Base-by-base conservation (phyloP, 148 eudicot genomes). In the Rhododendron simsii region DNA sequence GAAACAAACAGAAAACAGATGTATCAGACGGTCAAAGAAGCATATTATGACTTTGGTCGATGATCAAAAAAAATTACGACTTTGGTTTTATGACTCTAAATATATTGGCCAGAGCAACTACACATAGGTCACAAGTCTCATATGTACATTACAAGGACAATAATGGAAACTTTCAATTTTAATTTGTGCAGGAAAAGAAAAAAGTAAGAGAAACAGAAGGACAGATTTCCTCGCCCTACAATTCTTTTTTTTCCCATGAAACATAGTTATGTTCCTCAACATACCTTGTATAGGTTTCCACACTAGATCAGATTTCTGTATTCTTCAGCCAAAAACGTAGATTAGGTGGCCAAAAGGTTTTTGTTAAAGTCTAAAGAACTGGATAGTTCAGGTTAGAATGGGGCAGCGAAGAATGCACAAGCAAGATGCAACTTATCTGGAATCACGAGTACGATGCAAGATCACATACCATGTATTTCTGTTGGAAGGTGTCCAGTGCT, bases 401-500 rank as follows among this genome's bases (percentile, higher is more conserved):
- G 75, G 75, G 23, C 35, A 7, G 69, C 69, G 65, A 53, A 81
- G 35, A 45, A 81, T 9, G 41, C 37, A 41, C 51, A 13, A 35
- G 3, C 20, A 26, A 11, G 28, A 44, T 45, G 14, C 16, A 35
- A 28, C 33, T 67, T 50, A 73, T 14, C 45, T 12, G 26, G 41
- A 28, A 71, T 13, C 76, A 71, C 12, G 10, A 80, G 41, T 21
- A 41, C 9, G 18, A 87, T 50, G 44, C 80, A 81, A 82, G 14
- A 83, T 55, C 57, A 30, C 89, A 78, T 89, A 97, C 99, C 99
- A 89, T 91, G 85, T 90, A 95, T 90, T 93, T 87, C 88, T 93
- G 95, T 89, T 91, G 90, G 90, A 97, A 97, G 21, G 98, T 95
- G 45, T 93, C 90, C 33, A 77, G 81, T 69, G 98, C 92, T 85